Base-by-base conservation (phyloP, 345 rosid genomes). In the Hypericum perforatum region DNA sequence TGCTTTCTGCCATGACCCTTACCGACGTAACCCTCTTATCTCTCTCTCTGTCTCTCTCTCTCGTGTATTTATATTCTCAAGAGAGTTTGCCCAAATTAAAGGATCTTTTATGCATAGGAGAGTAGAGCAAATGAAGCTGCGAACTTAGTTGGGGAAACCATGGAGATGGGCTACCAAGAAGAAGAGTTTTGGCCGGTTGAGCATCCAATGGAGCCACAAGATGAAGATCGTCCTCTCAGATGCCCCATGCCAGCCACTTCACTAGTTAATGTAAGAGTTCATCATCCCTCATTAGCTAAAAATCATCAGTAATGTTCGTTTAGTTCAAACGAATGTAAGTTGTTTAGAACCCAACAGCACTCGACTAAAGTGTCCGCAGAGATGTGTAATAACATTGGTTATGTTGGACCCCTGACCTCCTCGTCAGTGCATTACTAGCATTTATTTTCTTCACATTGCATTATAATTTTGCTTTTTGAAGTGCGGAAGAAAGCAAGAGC, bases 151-250 rank as follows among this genome's bases (percentile, higher is more conserved):
- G 56, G 54, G 16, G 50, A 43, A 40, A 44, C 16, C 42, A 76
- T 67, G 74, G 79, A 68, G 16, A 36, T 60, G 43, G 65, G 63
- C 11, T 59, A 12, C 0, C 63, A 60, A 8, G 39, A 37, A 7
- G 84, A 85, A 40, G 60, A 68, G 2, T 80, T 90, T 68, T 80
- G 83, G 82, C 97, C 97, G 4, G 77, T 90, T 49, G 89, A 84
- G 32, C 97, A 90, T 47, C 97, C 95, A 16, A 22, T 76, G 66
- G 97, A 90, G 75, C 97, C 97, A 5, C 76, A 61, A 50, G 94
- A 84, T 53, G 94, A 90, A 77, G 97, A 90, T 57, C 87, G 76
- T 16, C 95, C 97, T 22, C 83, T 90, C 39, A 78, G 78, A 69
- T 90, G 95, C 62, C 97, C 97, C 3, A 76, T 86, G 63, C 77